Percentiles rank a stretch among this genome's conserved stretches.
Evolutionary conservation across 345 rosid species (phyloP).

Genomic region (Schrenkiella parvula): DNA sequence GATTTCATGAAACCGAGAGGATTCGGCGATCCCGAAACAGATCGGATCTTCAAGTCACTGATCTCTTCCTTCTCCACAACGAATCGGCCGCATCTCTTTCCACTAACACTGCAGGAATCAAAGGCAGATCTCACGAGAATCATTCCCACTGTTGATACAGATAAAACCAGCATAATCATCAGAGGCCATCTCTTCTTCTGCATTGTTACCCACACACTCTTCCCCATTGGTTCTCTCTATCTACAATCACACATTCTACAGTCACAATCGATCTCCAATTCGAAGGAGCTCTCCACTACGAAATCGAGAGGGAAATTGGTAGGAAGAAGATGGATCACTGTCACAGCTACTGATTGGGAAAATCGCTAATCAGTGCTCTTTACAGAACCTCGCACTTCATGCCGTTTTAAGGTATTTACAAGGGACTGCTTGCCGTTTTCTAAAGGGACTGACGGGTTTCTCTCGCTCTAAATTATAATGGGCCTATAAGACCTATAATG

Average conservation of each 20-base stretch:
- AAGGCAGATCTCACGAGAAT: slow-evolving; percentile 57
- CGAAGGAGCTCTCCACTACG: neutral
- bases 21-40: slow-evolving; percentile 26
- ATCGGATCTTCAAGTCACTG: slow-evolving; percentile 15
- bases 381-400: neutral
- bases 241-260: neutral
- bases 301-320: slow-evolving; percentile 14
- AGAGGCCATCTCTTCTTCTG: slow-evolving; percentile 74
- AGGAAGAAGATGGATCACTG: neutral
- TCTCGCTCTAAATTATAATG: neutral
- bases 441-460: neutral
- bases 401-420: neutral
- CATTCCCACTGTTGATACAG: slow-evolving; percentile 52
- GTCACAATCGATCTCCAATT: neutral
- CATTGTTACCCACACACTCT: slow-evolving; percentile 39
- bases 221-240: slow-evolving; percentile 39
- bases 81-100: slow-evolving; percentile 17
- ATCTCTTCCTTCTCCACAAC: neutral
- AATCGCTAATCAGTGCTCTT: neutral
- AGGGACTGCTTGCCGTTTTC: neutral
- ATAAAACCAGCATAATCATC: slow-evolving; percentile 49
- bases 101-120: slow-evolving; percentile 46
- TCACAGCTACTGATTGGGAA: neutral
- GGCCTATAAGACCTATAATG: neutral
- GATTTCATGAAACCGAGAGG: slow-evolving; percentile 83